Percentiles rank a stretch among this genome's conserved stretches.
phyloP scores from a whole-genome alignment of 768 basidiomycete species.

The Leccinum aurantiacum region DNA sequence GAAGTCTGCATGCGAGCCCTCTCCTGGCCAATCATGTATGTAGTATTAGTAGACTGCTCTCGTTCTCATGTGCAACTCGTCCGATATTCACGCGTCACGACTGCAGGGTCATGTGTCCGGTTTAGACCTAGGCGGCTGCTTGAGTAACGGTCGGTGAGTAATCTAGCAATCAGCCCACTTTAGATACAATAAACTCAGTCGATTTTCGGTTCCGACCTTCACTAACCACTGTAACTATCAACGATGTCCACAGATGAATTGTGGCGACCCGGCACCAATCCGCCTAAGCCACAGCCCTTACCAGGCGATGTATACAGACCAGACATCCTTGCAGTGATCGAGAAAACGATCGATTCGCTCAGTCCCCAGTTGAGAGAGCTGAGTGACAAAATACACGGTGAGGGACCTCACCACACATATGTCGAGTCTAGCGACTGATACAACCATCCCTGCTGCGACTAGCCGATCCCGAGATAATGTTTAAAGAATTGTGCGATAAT shows the following conservation, averaged over 20 bases:
- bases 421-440: neutral
- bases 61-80: too few species aligned
- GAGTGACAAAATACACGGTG: conserved; percentile 75
- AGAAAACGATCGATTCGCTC: conserved; percentile 36
- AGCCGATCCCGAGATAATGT: conserved; percentile 73
- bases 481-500: conserved; percentile 39
- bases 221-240: neutral
- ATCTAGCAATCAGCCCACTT: too few species aligned
- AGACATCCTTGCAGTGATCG: conserved; percentile 63
- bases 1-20: too few species aligned
- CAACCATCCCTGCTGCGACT: neutral
- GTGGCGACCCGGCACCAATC: conserved; percentile 40
- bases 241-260: conserved; percentile 7
- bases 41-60: too few species aligned
- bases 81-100: too few species aligned
- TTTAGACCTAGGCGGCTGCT: too few species aligned
- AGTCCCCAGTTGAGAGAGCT: conserved; percentile 54
- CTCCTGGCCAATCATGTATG: too few species aligned
- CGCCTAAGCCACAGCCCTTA: conserved; percentile 17
- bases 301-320: conserved; percentile 45
- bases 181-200: neutral
- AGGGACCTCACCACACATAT: neutral
- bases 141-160: too few species aligned
- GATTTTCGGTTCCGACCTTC: neutral
- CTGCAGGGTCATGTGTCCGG: too few species aligned